A percentile compares a stretch with the other conserved stretches of the same genome.
Evolutionary conservation across 331 rosid genomes (phyloP).

Genomic region (Cydonia oblonga): DNA sequence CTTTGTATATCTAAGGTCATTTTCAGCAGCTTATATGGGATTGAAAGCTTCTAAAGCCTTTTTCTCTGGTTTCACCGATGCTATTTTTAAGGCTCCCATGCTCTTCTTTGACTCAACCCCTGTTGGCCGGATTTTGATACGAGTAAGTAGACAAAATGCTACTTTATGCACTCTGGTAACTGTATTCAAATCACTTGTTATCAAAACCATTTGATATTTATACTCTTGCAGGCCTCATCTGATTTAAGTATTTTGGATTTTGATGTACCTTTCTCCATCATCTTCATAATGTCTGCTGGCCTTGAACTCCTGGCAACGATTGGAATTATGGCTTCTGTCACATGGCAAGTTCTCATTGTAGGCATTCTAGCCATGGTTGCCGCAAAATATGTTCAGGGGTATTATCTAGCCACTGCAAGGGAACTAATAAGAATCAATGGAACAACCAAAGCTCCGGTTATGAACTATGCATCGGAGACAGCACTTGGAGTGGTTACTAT

Average conservation of each 20-base stretch:
- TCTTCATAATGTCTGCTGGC: slow-evolving; percentile 19
- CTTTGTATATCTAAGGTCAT: slow-evolving; percentile 30
- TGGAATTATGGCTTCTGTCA: slow-evolving; percentile 49
- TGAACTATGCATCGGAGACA: slow-evolving; percentile 77
- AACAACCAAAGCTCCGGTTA: slow-evolving; percentile 81
- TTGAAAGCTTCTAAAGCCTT: slow-evolving; percentile 57
- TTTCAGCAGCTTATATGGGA: slow-evolving; percentile 39
- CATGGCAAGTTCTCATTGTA: slow-evolving; percentile 76
- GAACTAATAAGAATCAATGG: slow-evolving; percentile 76
- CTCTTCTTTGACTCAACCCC: slow-evolving; percentile 74
- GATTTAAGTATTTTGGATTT: slow-evolving; percentile 69
- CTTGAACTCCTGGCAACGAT: slow-evolving; percentile 27
- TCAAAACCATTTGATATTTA: background rate
- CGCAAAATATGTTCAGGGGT: slow-evolving; percentile 45
- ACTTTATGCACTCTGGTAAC: background rate
- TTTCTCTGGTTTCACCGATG: slow-evolving; percentile 45
- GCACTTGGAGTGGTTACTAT: slow-evolving; percentile 69
- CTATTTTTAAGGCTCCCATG: slow-evolving; percentile 84
- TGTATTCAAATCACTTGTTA: background rate
- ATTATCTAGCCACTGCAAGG: slow-evolving; percentile 64
- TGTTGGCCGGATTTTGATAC: slow-evolving; percentile 66
- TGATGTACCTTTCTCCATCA: slow-evolving; percentile 52
- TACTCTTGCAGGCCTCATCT: slow-evolving; percentile 57
- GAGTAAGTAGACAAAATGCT: slow-evolving; percentile 31
- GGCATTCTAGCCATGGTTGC: slow-evolving; percentile 47